Conservation (phyloP, 441 rosid species). For the Heliophila coronopifolia region DNA sequence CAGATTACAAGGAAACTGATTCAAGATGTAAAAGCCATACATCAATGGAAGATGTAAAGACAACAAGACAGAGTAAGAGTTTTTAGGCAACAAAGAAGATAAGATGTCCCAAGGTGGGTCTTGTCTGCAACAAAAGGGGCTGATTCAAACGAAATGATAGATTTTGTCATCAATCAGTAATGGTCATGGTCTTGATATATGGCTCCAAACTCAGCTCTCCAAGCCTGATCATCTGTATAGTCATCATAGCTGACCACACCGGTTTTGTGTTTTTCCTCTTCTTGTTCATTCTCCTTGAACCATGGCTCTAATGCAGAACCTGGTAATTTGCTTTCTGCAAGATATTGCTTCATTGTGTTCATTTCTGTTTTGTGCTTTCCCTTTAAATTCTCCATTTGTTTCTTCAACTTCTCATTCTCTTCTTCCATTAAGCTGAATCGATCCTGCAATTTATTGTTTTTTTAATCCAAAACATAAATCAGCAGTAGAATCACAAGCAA, state of each 20-base stretch:
- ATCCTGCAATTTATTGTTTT: conserved; percentile 45
- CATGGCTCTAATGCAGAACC: conserved; percentile 58
- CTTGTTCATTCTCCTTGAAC: conserved; percentile 32
- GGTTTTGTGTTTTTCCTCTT: conserved; percentile 28
- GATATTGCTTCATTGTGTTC: conserved; percentile 86
- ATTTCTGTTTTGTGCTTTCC: conserved; percentile 91
- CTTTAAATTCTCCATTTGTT: conserved; percentile 70
- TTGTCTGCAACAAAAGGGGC: conserved; percentile 3
- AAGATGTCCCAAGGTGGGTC: conserved; percentile 27
- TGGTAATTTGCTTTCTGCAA: conserved; percentile 83
- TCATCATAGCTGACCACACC: conserved; percentile 25
- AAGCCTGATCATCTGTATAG: conserved; percentile 44
- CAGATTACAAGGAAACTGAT: too few relatives aligned
- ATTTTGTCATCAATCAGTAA: conserved; percentile 4
- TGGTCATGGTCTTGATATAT: conserved; percentile 68
- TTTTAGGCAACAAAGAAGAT: not conserved
- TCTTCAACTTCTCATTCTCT: conserved; percentile 74
- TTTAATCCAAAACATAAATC: not conserved
- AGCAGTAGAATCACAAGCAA: not conserved
- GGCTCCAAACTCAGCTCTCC: conserved; percentile 96
- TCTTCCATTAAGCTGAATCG: conserved; percentile 38
- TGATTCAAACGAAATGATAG: not conserved
- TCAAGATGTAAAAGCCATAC: too few relatives aligned
- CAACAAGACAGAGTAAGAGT: not conserved
- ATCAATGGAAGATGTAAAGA: conserved; percentile 16